Evolutionary conservation across 345 rosid species (phyloP).

Genomic region (Atalantia buxifolia): DNA sequence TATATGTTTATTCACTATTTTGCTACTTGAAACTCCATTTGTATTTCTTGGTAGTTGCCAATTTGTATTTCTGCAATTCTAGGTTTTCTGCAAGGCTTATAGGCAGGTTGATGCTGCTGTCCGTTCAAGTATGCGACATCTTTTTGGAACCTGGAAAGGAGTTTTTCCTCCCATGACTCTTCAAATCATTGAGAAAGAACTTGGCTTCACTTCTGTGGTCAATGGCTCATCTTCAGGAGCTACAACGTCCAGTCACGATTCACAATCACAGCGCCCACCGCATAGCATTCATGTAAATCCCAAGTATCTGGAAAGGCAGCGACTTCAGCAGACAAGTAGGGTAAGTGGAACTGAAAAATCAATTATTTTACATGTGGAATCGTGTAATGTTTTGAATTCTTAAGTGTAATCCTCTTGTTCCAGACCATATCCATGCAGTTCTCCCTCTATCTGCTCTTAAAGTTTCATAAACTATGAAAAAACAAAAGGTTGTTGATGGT

Average conservation of each 20-base stretch:
- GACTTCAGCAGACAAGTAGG: constrained; percentile 80
- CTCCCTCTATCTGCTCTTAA: not conserved
- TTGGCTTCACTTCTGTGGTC: constrained; percentile 62
- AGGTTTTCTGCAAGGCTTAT: constrained; percentile 93
- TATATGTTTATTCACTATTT: not conserved
- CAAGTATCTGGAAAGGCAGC: constrained; percentile 91
- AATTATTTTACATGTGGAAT: not conserved
- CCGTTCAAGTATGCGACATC: constrained; percentile 87
- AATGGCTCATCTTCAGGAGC: constrained; percentile 68
- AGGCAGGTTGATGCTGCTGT: constrained; percentile 80
- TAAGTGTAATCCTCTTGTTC: not conserved
- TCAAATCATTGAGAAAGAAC: constrained; percentile 84
- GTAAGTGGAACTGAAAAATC: constrained; percentile 38
- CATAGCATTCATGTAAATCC: constrained; percentile 99
- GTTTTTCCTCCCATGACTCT: constrained; percentile 80
- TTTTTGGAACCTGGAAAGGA: constrained; percentile 99
- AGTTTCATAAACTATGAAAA: not conserved
- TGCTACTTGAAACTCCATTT: not conserved
- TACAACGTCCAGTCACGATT: constrained; percentile 56
- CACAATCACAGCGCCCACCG: constrained; percentile 67
- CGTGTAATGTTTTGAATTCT: not conserved
- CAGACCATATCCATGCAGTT: not conserved
- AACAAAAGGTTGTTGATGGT: not conserved
- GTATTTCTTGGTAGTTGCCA: constrained; percentile 3
- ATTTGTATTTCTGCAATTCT: constrained; percentile 12